Conservation (phyloP, 257 asterid genomes). For the Ballota nigra region DNA sequence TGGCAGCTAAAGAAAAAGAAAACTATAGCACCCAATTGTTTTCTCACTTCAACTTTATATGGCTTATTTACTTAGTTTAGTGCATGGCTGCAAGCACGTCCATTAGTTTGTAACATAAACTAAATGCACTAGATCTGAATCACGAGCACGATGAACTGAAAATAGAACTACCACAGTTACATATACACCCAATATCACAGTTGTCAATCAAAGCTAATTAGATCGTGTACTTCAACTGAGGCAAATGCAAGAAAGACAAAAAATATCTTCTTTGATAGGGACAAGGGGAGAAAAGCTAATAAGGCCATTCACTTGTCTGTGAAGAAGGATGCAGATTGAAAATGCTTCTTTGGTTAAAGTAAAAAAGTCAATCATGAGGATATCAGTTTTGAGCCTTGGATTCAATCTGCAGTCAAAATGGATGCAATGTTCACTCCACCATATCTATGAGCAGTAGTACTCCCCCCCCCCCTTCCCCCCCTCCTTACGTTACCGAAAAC, state of each 20-base stretch:
- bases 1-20: background rate
- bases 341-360: background rate
- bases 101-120: background rate
- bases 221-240: background rate
- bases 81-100: background rate
- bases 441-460: background rate
- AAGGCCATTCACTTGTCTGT: background rate
- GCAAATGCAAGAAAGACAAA: background rate
- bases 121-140: slow-evolving; percentile 2
- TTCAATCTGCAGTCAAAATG: background rate
- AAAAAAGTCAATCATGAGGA: background rate
- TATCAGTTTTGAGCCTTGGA: background rate
- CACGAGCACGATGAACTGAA: background rate
- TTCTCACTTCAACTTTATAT: background rate
- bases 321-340: slow-evolving; percentile 5
- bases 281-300: background rate
- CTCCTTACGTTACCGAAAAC: too few relatives aligned
- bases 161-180: background rate
- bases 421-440: background rate
- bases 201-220: background rate
- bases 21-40: background rate
- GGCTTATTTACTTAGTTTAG: background rate
- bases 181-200: background rate
- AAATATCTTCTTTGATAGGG: background rate
- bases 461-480: too few relatives aligned